Percentiles rank a stretch among this genome's conserved stretches.
Conservation (phyloP, 257 asterid genomes). For the Thymus quinquecostatus region DNA sequence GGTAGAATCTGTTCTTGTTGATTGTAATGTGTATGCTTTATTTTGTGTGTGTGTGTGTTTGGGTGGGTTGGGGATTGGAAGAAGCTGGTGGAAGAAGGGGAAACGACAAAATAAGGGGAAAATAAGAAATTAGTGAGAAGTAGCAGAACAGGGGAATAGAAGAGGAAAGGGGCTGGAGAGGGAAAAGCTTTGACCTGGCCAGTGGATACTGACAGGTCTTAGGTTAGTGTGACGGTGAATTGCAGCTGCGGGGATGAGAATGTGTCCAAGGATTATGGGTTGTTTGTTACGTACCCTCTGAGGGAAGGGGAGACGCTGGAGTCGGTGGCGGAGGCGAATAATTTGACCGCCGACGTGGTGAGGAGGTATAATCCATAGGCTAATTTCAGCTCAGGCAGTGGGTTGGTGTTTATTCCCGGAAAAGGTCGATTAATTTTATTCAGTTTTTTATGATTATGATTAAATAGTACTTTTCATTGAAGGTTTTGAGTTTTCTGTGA, state of each 20-base stretch:
- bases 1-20: too few species aligned
- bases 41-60: too few species aligned
- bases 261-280: constrained; percentile 56
- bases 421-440: constrained; percentile 48
- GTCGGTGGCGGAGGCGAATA: constrained; percentile 51
- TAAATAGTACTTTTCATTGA: not conserved
- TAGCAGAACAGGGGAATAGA: too few species aligned
- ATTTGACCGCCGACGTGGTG: constrained; percentile 54
- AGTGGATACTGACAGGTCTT: too few species aligned
- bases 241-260: constrained; percentile 77
- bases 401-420: constrained; percentile 70
- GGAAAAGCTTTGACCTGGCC: too few species aligned
- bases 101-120: too few species aligned
- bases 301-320: constrained; percentile 54
- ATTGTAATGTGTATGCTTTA: too few species aligned
- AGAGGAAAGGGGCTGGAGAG: too few species aligned
- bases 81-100: too few species aligned
- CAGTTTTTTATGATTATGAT: not conserved
- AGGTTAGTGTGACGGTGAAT: constrained; percentile 66
- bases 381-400: constrained; percentile 50
- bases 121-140: too few species aligned
- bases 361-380: constrained; percentile 60
- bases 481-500: not conserved
- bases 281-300: constrained; percentile 82
- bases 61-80: too few species aligned